Evolutionary conservation across 441 rosid genomes (phyloP), one percentile per base, ranked within the genome.

Genomic region (Aleurites moluccanus): DNA sequence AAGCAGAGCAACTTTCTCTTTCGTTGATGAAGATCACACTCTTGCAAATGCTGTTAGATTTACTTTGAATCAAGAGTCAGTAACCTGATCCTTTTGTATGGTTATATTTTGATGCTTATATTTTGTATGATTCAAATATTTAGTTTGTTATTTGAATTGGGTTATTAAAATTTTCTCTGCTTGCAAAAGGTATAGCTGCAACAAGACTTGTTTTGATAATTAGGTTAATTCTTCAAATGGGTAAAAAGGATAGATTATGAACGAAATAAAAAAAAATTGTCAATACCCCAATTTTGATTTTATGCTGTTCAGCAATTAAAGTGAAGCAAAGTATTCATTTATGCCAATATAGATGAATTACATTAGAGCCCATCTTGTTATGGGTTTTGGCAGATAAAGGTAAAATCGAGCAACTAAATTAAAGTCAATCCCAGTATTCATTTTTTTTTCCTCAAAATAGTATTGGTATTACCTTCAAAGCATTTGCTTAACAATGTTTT

Each of bases 31-130:
- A 77, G 98, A 92, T 80, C 97, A 96, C 75, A 96, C 98, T 6
- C 86, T 96, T 28, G 98, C 97, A 13, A 93, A 92, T 75, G 80
- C 97, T 53, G 84, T 93, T 72, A 84, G 98, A 75, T 93, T 86
- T 86, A 79, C 89, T 66, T 82, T 96, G 83, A 92, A 93, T 85
- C 99, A 96, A 86, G 98, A 96, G 98, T 92, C n/a, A 84, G 94
- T 88, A 28, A 73, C 49, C 56, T 20, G 38, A 21, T 18, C 16
- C 35, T 27, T 45, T 68, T 25, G 14, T 9, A 52, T 15, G 7
- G 1, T 21, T 18, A 25, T 40, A 9, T n/a, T 11, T 28, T 61
- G 6, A 13, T 16, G 45, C 40, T 67, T 45, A 8, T 4, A 5
- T 45, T 3, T 45, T 61, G 8, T 1, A 62, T 33, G 53, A 7